These are phyloP conservation scores for Straminergon stramineum DNA, from an alignment of 225 moss, liverwort and hornwort genomes.

Conservation along the genomic window DNA sequence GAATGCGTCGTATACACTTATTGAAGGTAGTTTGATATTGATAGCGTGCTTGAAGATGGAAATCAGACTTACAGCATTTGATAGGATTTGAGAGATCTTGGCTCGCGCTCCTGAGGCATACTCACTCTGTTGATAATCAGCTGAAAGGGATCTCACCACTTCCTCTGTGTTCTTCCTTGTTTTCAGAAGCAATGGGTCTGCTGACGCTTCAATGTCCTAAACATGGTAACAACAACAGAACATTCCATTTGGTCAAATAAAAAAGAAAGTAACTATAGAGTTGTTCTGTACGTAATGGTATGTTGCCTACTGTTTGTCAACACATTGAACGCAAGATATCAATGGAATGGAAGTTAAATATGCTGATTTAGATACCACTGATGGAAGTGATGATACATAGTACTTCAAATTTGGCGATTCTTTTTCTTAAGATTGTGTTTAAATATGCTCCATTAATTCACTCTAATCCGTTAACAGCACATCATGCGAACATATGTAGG, in stretches of 20 bases:
- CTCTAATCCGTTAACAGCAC: neutral
- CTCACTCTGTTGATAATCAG: constrained; percentile 16
- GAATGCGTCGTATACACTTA: neutral
- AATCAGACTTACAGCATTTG: neutral
- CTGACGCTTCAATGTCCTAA: neutral
- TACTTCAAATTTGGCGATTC: neutral
- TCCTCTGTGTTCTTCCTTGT: constrained; percentile 19
- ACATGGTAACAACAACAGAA: neutral
- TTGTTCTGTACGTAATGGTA: neutral
- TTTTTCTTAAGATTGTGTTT: neutral
- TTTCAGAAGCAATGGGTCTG: constrained; percentile 15
- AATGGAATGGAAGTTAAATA: neutral
- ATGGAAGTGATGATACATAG: neutral
- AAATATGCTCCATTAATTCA: neutral
- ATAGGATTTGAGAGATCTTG: constrained; percentile 13
- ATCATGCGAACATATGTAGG: neutral
- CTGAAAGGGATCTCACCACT: constrained; percentile 19
- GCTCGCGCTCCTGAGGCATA: constrained; percentile 10
- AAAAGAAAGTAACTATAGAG: neutral
- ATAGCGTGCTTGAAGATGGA: neutral
- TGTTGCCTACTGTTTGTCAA: neutral
- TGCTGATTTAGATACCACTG: neutral
- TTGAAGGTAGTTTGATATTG: neutral
- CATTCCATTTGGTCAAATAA: neutral
- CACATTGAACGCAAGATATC: neutral